Base-by-base conservation (phyloP, 352 stramenopile genomes). In the Plasmopara muralis region DNA sequence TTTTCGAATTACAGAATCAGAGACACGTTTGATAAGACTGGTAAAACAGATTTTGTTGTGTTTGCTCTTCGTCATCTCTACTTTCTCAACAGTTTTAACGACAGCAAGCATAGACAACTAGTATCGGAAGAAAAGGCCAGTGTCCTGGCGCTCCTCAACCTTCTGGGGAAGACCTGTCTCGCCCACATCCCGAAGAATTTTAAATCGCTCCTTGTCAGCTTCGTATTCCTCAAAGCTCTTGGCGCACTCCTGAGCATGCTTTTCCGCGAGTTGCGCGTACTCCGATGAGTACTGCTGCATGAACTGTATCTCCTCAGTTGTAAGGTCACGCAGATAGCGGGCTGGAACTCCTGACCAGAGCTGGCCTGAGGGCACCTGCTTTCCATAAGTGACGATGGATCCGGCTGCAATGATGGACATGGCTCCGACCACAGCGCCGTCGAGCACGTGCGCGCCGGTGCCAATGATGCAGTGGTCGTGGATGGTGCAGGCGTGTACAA, bases 381-480 rank as follows among this genome's bases (percentile, higher is more conserved):
- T 95, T 67, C 77, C 79, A 40, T 75, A 67, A 15, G 87, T 86
- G 41, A 96, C 83, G 60, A 96, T 88, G 28, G 89, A 93, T 31
- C 89, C 89, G 38, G 89, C 80, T 48, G 88, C 94, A 50, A 97
- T 64, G 51, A 96, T 92, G 47, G 89, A 93, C 61, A 94, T 83
- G 52, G 70, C 77, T 49, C 83, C 85, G 28, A 97, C 74, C 43
- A 89, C 83, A 3, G 85, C 83, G 50, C 87, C 87, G 63, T 97
- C 90, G 30, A 96, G 72, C 50, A 97, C 83, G 60, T 94, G 82
- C 7, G 86, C 85, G 15, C 89, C 87, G n/a, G 86, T 95, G 51
- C 91, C 90, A 31, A 97, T 95, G 53, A 95, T 91, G 65, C 78
- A 93, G 53, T 95, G 69, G 72, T 97, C 85, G 61, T 95, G 69